These are phyloP conservation scores for Polyporus arcularius DNA, from an alignment of 768 basidiomycete genomes.

Conservation along the genomic window DNA sequence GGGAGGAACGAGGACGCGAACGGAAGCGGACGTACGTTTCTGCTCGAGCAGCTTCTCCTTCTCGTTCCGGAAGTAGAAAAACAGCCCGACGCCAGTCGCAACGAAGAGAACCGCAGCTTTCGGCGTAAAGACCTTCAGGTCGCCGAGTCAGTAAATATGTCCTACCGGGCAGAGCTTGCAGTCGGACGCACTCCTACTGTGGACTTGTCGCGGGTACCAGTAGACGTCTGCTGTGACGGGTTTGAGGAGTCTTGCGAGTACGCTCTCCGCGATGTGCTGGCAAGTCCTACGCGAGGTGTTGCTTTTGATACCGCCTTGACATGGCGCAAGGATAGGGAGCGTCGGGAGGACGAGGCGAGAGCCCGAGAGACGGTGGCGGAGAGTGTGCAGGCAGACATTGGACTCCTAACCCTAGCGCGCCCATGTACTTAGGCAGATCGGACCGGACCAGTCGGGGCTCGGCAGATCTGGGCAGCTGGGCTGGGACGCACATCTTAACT, in stretches of 20 bases:
- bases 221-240: conserved; percentile 17
- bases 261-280: not conserved
- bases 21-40: conserved; percentile 53
- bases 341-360: conserved; percentile 5
- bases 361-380: conserved; percentile 3
- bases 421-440: not conserved
- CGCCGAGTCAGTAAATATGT: too few relatives aligned
- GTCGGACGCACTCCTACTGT: conserved; percentile 22
- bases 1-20: not conserved
- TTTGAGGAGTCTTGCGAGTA: conserved; percentile 20
- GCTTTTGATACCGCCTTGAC: not conserved
- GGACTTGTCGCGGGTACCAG: conserved; percentile 22
- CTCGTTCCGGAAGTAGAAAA: conserved; percentile 86
- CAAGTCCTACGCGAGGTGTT: not conserved
- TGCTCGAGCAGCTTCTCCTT: conserved; percentile 77
- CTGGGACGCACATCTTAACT: too few relatives aligned
- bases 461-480: not conserved
- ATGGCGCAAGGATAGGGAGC: not conserved
- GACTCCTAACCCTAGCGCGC: conserved; percentile 16
- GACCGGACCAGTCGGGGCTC: not conserved
- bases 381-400: conserved; percentile 16
- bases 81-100: conserved; percentile 78
- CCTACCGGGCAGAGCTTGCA: too few relatives aligned
- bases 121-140: conserved; percentile 85
- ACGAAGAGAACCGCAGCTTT: conserved; percentile 82